phyloP scores from a whole-genome alignment of 805 yeast genomes.

The Suhomyces canberraensis region DNA sequence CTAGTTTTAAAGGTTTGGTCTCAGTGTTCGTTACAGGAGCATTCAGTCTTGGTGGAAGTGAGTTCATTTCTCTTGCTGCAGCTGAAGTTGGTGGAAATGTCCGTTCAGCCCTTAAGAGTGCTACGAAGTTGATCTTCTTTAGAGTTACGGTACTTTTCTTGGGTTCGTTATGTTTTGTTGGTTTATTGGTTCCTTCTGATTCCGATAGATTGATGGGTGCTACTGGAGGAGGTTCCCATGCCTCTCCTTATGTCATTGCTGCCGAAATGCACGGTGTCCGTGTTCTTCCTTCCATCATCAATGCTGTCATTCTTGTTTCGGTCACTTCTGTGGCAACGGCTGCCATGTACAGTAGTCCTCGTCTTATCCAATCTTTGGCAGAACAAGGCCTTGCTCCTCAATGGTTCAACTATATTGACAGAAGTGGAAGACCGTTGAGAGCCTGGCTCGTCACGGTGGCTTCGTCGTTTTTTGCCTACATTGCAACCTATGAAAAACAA shows the following conservation, averaged over 20 bases:
- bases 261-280: constrained; percentile 25
- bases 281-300: constrained; percentile 29
- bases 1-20: constrained; percentile 29
- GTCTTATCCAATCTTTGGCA: constrained; percentile 26
- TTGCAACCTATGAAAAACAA: constrained; percentile 30
- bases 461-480: constrained; percentile 22
- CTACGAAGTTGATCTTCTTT: constrained; percentile 26
- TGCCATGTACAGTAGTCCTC: constrained; percentile 27
- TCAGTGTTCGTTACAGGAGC: constrained; percentile 32
- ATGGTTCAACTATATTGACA: constrained; percentile 24
- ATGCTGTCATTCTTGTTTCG: constrained; percentile 30
- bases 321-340: constrained; percentile 31
- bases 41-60: constrained; percentile 32
- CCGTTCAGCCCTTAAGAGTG: constrained; percentile 18
- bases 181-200: constrained; percentile 37
- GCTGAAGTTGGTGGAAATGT: constrained; percentile 25
- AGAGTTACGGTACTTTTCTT: constrained; percentile 25
- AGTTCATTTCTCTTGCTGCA: constrained; percentile 30
- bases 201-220: constrained; percentile 35
- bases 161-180: constrained; percentile 28
- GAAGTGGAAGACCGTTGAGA: constrained; percentile 26
- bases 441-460: constrained; percentile 24
- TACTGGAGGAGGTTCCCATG: constrained; percentile 16
- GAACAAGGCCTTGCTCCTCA: constrained; percentile 27
- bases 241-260: constrained; percentile 29